phyloP scores from a whole-genome alignment of 805 yeast species.

The Kregervanrija delftensis region DNA sequence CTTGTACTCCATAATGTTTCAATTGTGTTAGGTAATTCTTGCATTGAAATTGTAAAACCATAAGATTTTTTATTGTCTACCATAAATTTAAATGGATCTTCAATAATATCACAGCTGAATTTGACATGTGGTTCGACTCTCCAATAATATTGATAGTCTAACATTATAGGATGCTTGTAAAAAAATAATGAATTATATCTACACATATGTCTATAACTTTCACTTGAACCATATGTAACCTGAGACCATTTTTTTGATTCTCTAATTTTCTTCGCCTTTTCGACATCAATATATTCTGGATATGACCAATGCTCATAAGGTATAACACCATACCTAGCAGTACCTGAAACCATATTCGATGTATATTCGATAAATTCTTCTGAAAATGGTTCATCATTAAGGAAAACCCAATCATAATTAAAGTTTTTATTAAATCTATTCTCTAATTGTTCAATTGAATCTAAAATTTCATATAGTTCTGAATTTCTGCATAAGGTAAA shows the following conservation, averaged over 20 bases:
- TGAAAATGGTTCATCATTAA: constrained; percentile 43
- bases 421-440: constrained; percentile 32
- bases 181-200: constrained; percentile 44
- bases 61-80: constrained; percentile 42
- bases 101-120: constrained; percentile 45
- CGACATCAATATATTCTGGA: constrained; percentile 40
- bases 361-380: constrained; percentile 35
- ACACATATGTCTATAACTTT: constrained; percentile 70
- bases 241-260: constrained; percentile 27
- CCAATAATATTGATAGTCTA: constrained; percentile 54
- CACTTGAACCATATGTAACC: constrained; percentile 57
- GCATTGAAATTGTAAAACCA: constrained; percentile 47
- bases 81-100: constrained; percentile 51
- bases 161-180: constrained; percentile 45
- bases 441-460: constrained; percentile 34
- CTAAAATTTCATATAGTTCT: constrained; percentile 34
- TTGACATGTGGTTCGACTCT: constrained; percentile 52
- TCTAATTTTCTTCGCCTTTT: constrained; percentile 31
- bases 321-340: constrained; percentile 38
- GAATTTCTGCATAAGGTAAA: constrained; percentile 38
- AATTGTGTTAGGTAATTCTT: constrained; percentile 43
- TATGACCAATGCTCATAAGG: constrained; percentile 47
- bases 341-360: constrained; percentile 35
- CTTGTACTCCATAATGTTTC: constrained; percentile 46
- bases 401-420: constrained; percentile 40